Evolutionary conservation across 192 early-diverging fungal genomes (phyloP), one percentile per base, ranked within the genome.

Genomic region (Phycomyces blakesleeanus): DNA sequence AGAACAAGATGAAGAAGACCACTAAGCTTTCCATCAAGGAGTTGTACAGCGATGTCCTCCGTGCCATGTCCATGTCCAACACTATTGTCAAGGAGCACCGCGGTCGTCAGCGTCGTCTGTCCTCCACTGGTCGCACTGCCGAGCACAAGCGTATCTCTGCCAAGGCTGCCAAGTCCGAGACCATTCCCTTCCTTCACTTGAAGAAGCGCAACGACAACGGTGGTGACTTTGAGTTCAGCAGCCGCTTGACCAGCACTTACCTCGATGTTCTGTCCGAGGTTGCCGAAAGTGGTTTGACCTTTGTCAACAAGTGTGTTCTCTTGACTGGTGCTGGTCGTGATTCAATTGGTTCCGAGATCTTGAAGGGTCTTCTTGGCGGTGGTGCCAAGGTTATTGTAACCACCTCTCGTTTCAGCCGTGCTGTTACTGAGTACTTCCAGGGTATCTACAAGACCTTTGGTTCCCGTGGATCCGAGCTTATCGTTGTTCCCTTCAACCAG

Each of bases 401-500:
- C 11, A 97, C 95, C 37, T 95, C 93, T 5, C 85, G 91, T 57
- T 95, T 91, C 81, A 93, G 87, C 66, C 84, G 81, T 55, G 68
- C 77, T 1, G 87, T 83, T 12, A 90, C 89, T 34, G 87, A 90
- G 78, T 91, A 91, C 71, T 98, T 90, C 83, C 89, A 91, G 58
- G 74, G 79, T 42, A 88, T 98, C 59, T 98, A 93, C 81, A 87
- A 95, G 68, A 77, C 75, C 21, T 85, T 90, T 72, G 96, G 96
- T n/a, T 85, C 94, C 40, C 89, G 90, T 64, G 91, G 91, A 26
- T 90, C 91, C 3, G 73, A 82, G 14, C 81, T 98, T 47, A 81
- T 93, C 34, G 84, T 98, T 39, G 93, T 96, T 25, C 94, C 96
- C 14, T 98, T 98, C 80, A 98, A 98, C 78, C 91, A 88, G 66